Percentiles rank a stretch among this genome's conserved stretches.
Evolutionary conservation across 805 yeast genomes (phyloP).

Genomic region (Kodamaea nitidulidarum): DNA sequence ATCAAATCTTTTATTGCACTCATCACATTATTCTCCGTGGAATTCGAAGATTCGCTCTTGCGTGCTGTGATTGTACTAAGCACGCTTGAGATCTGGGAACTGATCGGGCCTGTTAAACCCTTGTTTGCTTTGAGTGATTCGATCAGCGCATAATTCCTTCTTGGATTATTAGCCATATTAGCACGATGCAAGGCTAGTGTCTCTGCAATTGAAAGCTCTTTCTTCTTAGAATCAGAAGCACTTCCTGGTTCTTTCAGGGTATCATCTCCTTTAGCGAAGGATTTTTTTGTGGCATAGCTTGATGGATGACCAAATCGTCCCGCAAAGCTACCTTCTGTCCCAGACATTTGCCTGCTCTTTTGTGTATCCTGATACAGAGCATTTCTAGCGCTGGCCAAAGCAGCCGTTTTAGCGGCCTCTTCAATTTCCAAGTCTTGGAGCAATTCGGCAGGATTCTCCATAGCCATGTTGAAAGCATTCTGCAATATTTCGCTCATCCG

Average conservation of each 20-base stretch:
- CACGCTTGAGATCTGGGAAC: constrained; percentile 32
- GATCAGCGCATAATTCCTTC: constrained; percentile 27
- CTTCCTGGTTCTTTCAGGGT: background rate
- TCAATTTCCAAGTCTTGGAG: constrained; percentile 34
- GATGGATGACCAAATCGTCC: background rate
- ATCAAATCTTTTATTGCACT: constrained; percentile 40
- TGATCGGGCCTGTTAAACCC: constrained; percentile 12
- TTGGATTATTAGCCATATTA: constrained; percentile 32
- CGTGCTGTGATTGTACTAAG: constrained; percentile 29
- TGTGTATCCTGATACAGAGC: background rate
- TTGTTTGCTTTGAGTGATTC: constrained; percentile 19
- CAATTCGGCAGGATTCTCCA: constrained; percentile 54
- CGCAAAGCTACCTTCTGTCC: background rate
- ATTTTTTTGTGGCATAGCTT: background rate
- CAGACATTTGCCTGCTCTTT: background rate
- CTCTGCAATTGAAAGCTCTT: constrained; percentile 52
- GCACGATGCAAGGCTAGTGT: constrained; percentile 54
- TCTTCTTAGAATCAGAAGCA: constrained; percentile 9
- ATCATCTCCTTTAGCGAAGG: background rate
- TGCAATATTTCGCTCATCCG: constrained; percentile 69
- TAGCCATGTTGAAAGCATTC: constrained; percentile 73
- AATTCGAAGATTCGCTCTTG: constrained; percentile 12
- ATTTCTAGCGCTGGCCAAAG: background rate
- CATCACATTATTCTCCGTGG: constrained; percentile 25
- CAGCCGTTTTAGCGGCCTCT: background rate